These are phyloP conservation scores for Trichoderma atroviride DNA, from an alignment of 2,329 filamentous ascomycete species.

Conservation along the genomic window DNA sequence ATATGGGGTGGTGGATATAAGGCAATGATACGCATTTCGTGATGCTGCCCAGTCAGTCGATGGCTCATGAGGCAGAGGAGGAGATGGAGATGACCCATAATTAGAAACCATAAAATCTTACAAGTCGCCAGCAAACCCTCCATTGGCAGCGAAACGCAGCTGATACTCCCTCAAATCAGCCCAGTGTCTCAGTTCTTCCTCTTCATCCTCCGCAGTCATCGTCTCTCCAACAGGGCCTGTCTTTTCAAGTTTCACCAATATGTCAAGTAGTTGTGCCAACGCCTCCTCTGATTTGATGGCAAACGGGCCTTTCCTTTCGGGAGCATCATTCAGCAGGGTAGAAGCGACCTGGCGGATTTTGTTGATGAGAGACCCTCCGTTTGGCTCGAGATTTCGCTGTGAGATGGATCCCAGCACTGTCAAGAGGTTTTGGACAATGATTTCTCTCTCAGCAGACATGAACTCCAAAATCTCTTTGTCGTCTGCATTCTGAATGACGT, in stretches of 20 bases:
- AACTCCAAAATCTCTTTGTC: slow-evolving; percentile 58
- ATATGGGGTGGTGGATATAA: neutral
- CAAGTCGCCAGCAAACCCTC: slow-evolving; percentile 50
- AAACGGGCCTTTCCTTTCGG: slow-evolving; percentile 54
- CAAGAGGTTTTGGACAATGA: slow-evolving; percentile 79
- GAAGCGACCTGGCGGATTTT: slow-evolving; percentile 85
- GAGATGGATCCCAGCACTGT: slow-evolving; percentile 75
- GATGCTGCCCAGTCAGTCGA: neutral
- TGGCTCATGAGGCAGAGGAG: neutral
- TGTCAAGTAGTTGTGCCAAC: slow-evolving; percentile 71
- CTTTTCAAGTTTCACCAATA: slow-evolving; percentile 73
- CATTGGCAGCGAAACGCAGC: slow-evolving; percentile 67
- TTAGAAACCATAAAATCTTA: neutral
- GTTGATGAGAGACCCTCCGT: slow-evolving; percentile 66
- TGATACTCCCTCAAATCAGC: slow-evolving; percentile 79
- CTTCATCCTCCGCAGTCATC: slow-evolving; percentile 65
- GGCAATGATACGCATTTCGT: neutral
- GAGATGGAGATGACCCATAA: neutral
- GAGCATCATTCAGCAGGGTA: slow-evolving; percentile 67
- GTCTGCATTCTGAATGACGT: slow-evolving; percentile 44
- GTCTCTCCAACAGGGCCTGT: slow-evolving; percentile 47
- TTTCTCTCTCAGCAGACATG: slow-evolving; percentile 75
- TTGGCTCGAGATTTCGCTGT: slow-evolving; percentile 82
- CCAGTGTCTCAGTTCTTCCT: slow-evolving; percentile 77
- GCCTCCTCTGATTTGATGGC: slow-evolving; percentile 68